Base-by-base conservation (phyloP, 2,329 filamentous ascomycete species). In the Pyrenochaeta sp. region DNA sequence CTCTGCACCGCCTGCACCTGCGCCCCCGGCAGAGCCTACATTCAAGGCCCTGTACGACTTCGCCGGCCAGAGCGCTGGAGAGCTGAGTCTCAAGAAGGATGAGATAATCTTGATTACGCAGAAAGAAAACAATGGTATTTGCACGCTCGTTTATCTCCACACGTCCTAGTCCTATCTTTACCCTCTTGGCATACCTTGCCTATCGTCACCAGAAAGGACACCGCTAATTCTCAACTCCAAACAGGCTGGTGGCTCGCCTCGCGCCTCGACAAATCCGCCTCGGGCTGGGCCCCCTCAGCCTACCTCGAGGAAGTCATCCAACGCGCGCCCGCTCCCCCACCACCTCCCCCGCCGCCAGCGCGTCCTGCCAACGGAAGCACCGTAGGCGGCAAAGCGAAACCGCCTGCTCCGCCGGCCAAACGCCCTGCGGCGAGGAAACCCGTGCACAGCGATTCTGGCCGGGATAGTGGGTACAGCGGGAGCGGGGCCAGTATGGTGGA, bases 221-320 rank as follows among this genome's bases (percentile, higher is more conserved):
- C n/a, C n/a, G n/a, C n/a, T n/a, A n/a, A n/a, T n/a, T n/a, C n/a
- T n/a, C 38, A 35, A 37, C 14, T 15, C 14, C 26, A 28, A 26
- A 27, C 58, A 96, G 93, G 94, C 39, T 99, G 94, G 94, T 97
- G 93, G 93, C 80, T 97, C 32, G 94, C 87, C 52, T 93, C 90
- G 77, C 89, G 87, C 51, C 74, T 76, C 35, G 75, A 83, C 61
- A 78, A 78, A 32, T 78, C 80, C 56, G 83, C 83, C n/a, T 90
- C 94, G 72, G 94, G 91, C 37, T 99, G 94, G 94, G 85, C 94
- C 3, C 94, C 94, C 0, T 89, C 92, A 14, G 90, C 93, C 14
- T 99, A 99, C 64, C 87, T 99, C 7, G 88, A 97, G 73, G 92
- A 96, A 73, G 81, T 80, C 15, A 60, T 68, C 34, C 71, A 71